Evolutionary conservation across 2,329 filamentous ascomycete genomes (phyloP).

Genomic region (Pyricularia pennisetigena): DNA sequence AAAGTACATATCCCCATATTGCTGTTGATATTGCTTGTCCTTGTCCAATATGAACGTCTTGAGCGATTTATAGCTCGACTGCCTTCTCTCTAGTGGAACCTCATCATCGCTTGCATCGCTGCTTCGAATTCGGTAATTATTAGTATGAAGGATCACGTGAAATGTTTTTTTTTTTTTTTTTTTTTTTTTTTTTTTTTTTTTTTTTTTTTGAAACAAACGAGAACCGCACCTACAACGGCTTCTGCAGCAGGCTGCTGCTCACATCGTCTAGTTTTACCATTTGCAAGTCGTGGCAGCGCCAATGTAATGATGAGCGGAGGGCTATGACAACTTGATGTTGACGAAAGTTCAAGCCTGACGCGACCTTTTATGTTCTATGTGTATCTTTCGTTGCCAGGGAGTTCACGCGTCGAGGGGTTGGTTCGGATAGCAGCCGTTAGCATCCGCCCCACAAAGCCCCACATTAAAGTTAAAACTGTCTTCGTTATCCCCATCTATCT

Average conservation of each 20-base stretch:
- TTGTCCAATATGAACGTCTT: conserved; percentile 64
- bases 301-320: background rate
- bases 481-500: background rate
- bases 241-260: conserved; percentile 32
- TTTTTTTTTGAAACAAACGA: background rate
- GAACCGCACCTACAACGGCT: conserved; percentile 32
- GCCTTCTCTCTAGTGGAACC: conserved; percentile 28
- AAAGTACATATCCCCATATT: conserved; percentile 98
- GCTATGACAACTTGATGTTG: background rate
- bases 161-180: background rate
- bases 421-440: background rate
- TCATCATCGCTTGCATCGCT: background rate
- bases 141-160: background rate
- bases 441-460: conserved; percentile 1
- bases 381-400: background rate
- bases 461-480: background rate
- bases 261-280: conserved; percentile 37
- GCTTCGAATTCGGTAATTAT: background rate
- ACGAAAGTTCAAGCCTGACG: background rate
- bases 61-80: conserved; percentile 60
- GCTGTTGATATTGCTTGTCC: conserved; percentile 74
- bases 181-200: background rate
- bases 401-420: background rate
- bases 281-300: conserved; percentile 9
- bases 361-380: background rate